A percentile compares a stretch with the other conserved stretches of the same genome.
Conservation (phyloP, 2,329 filamentous ascomycete genomes). For the Botrytis fragariae region DNA sequence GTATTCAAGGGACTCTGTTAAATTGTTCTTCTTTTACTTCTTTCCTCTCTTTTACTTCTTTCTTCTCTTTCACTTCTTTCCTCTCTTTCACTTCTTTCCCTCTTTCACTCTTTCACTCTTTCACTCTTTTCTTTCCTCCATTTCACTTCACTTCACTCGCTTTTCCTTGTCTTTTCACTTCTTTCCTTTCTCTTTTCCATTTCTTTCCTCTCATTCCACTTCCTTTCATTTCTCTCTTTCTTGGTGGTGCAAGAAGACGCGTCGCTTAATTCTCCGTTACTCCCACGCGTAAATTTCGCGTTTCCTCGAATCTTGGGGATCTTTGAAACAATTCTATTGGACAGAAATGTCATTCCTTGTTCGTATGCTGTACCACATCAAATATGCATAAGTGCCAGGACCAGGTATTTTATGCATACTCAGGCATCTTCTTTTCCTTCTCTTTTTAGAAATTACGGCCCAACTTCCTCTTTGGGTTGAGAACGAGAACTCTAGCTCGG, state of each 20-base stretch:
- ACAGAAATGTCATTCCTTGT: background rate
- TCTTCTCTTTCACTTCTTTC: background rate
- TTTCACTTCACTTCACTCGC: background rate
- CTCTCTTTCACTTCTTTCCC: background rate
- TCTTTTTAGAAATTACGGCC: background rate
- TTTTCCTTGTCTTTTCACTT: background rate
- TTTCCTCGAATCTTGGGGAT: conserved; percentile 1
- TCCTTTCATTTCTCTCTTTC: background rate
- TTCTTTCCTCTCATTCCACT: background rate
- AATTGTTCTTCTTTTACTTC: background rate
- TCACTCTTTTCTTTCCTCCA: background rate
- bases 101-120: too few relatives aligned
- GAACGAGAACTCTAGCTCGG: background rate
- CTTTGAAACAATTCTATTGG: background rate
- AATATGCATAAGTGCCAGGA: background rate
- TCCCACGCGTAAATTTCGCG: conserved; percentile 14
- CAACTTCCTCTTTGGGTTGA: background rate
- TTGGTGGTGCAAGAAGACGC: background rate
- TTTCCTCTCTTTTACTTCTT: background rate
- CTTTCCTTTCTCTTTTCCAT: background rate
- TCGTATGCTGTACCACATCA: background rate
- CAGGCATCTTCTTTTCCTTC: background rate
- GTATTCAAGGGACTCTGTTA: background rate
- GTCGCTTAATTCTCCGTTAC: background rate
- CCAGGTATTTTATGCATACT: background rate